Percentiles rank a stretch among this genome's conserved stretches.
Evolutionary conservation across 768 basidiomycete genomes (phyloP).

Genomic region (Paxillus involutus): DNA sequence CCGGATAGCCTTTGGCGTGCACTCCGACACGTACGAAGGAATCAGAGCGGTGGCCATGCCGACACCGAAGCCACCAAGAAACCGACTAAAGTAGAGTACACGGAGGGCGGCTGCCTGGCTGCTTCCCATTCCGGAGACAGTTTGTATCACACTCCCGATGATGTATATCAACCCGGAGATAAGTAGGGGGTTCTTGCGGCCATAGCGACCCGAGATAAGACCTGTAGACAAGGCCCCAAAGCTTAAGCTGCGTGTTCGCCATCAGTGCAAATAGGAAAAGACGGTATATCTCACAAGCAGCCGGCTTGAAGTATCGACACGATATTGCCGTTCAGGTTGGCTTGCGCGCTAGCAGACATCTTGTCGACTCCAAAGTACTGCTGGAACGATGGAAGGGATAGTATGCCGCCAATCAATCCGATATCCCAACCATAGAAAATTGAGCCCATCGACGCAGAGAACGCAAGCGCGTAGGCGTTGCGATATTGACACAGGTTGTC

Average conservation of each 20-base stretch:
- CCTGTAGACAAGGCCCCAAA: slow-evolving; percentile 45
- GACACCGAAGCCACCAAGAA: slow-evolving; percentile 61
- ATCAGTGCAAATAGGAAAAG: background rate
- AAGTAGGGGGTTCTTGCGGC: slow-evolving; percentile 46
- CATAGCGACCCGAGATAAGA: slow-evolving; percentile 41
- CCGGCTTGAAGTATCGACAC: slow-evolving; percentile 52
- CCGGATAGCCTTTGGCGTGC: slow-evolving; percentile 45
- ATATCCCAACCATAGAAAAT: slow-evolving; percentile 53
- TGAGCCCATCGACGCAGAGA: slow-evolving; percentile 47
- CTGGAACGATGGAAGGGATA: slow-evolving; percentile 46
- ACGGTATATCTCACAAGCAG: slow-evolving; percentile 39
- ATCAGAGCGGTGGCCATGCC: slow-evolving; percentile 52
- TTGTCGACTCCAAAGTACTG: slow-evolving; percentile 46
- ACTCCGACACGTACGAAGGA: slow-evolving; percentile 54
- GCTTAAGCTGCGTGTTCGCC: slow-evolving; percentile 22
- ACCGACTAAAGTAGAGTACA: slow-evolving; percentile 49
- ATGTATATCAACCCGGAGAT: slow-evolving; percentile 46
- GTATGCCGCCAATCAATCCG: slow-evolving; percentile 50
- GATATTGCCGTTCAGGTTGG: slow-evolving; percentile 48
- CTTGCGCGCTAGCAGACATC: slow-evolving; percentile 34
- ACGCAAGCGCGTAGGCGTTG: slow-evolving; percentile 46
- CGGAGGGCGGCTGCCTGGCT: slow-evolving; percentile 32
- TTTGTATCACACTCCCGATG: slow-evolving; percentile 49
- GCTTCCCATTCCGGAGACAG: slow-evolving; percentile 42
- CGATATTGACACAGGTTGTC: slow-evolving; percentile 31